Evolutionary conservation across 768 basidiomycete species (phyloP).

Genomic region (Lactifluus pinguis): DNA sequence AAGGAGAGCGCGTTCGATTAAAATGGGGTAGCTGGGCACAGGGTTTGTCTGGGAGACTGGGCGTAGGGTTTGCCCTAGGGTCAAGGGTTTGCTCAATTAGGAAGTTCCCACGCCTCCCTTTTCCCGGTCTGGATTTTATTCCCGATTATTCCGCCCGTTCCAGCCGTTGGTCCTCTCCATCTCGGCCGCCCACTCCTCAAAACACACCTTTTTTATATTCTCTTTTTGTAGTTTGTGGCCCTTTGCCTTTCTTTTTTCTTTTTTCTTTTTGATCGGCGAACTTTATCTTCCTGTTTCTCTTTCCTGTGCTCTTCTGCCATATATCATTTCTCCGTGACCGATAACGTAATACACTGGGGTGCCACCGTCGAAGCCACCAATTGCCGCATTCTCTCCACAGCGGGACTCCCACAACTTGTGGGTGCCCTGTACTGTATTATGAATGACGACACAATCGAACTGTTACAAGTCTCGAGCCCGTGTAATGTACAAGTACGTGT

Average conservation of each 20-base stretch:
- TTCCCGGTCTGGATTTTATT: constrained; percentile 1
- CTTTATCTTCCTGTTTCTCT: constrained; percentile 5
- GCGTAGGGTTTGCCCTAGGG: constrained; percentile 19
- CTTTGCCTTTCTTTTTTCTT: neutral
- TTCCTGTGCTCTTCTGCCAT: neutral
- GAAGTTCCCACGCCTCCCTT: constrained; percentile 14
- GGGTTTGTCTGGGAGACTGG: constrained; percentile 19
- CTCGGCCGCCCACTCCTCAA: neutral
- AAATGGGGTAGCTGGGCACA: constrained; percentile 22
- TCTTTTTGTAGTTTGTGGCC: neutral
- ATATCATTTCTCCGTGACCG: neutral
- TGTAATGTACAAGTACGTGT: neutral
- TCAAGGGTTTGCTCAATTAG: constrained; percentile 19
- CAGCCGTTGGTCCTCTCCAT: neutral
- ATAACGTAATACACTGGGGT: neutral
- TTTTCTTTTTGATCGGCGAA: neutral
- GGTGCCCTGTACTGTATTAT: neutral
- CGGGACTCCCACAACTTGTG: neutral
- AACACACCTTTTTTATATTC: too few relatives aligned
- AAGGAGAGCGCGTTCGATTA: constrained; percentile 17
- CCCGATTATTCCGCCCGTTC: constrained; percentile 1
- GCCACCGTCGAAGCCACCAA: neutral
- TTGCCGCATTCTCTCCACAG: neutral
- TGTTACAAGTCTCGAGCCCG: neutral
- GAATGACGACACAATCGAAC: too few relatives aligned